Percentiles rank a stretch among this genome's conserved stretches.
phyloP scores from a whole-genome alignment of 1,139 yeast genomes.

The Diutina mesorugosa region DNA sequence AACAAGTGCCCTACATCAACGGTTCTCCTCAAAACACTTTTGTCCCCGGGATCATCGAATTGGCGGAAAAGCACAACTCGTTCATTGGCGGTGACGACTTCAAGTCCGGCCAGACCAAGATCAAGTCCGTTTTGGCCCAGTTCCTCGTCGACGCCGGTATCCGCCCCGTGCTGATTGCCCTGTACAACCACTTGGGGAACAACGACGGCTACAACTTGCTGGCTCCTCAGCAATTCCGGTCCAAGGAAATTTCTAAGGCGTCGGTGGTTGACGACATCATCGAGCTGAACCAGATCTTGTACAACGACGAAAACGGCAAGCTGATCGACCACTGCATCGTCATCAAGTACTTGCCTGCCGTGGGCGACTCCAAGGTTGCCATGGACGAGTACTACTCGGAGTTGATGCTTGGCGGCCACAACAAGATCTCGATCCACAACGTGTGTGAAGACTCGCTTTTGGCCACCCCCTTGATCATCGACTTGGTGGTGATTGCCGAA shows the following conservation, averaged over 20 bases:
- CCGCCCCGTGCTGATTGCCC: conserved; percentile 86
- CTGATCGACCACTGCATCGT: conserved; percentile 90
- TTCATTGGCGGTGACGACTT: conserved; percentile 96
- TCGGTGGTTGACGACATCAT: conserved; percentile 93
- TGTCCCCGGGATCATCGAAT: conserved; percentile 87
- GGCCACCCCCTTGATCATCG: conserved; percentile 91
- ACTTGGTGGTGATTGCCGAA: conserved; percentile 81
- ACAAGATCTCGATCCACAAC: conserved; percentile 84
- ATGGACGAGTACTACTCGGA: conserved; percentile 98
- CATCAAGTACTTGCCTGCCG: conserved; percentile 87
- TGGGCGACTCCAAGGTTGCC: conserved; percentile 93
- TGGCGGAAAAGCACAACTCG: conserved; percentile 65
- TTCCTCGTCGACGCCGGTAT: conserved; percentile 96
- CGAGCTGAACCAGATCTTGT: conserved; percentile 75
- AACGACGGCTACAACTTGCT: conserved; percentile 90
- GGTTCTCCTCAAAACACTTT: conserved; percentile 97
- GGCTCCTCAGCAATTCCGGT: conserved; percentile 86
- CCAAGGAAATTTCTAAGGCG: conserved; percentile 88
- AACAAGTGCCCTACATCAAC: conserved; percentile 78
- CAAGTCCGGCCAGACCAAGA: conserved; percentile 92
- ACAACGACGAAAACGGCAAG: conserved; percentile 69
- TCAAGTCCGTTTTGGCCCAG: conserved; percentile 91
- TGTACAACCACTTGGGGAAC: conserved; percentile 93
- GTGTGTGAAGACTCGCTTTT: conserved; percentile 93
- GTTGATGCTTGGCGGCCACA: conserved; percentile 95